A percentile compares a stretch with the other conserved stretches of the same genome.
phyloP scores from a whole-genome alignment of 2,329 filamentous ascomycete genomes.

The Orbilia blumenaviensis region DNA sequence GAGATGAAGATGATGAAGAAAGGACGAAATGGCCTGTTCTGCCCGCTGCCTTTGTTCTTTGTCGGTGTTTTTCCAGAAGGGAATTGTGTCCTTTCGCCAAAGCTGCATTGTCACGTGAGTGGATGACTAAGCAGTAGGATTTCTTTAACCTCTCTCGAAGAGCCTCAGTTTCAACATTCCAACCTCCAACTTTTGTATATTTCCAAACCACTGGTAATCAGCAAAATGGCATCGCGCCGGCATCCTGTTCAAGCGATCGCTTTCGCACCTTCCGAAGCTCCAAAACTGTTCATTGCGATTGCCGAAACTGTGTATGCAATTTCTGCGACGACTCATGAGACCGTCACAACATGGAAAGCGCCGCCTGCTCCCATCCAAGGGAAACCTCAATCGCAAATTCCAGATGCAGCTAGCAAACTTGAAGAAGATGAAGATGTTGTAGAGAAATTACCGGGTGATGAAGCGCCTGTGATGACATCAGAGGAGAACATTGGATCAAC shows the following conservation, averaged over 20 bases:
- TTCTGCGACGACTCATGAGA: constrained; percentile 22
- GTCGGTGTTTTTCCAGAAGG: constrained; percentile 13
- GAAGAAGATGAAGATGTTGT: constrained; percentile 10
- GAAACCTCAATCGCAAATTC: constrained; percentile 16
- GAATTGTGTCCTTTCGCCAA: constrained; percentile 53
- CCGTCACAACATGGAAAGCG: constrained; percentile 36
- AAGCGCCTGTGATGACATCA: not conserved
- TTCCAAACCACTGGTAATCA: not conserved
- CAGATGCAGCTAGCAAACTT: not conserved
- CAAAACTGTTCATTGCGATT: constrained; percentile 34
- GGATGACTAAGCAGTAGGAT: constrained; percentile 35
- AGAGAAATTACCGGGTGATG: not conserved
- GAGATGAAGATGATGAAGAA: not conserved
- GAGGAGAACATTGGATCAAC: not conserved
- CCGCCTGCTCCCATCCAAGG: constrained; percentile 32
- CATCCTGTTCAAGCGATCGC: constrained; percentile 42
- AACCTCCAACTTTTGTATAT: not conserved
- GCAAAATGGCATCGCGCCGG: constrained; percentile 30
- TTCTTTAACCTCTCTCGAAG: not conserved
- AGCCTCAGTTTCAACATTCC: not conserved
- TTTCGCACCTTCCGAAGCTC: constrained; percentile 1
- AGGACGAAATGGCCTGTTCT: constrained; percentile 7
- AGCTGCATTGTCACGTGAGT: constrained; percentile 22
- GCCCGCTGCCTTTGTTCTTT: constrained; percentile 33
- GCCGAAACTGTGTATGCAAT: constrained; percentile 38